Evolutionary conservation across 2,329 filamentous ascomycete species (phyloP), one percentile per base, ranked within the genome.

Genomic region (Cladorrhinum sp.): DNA sequence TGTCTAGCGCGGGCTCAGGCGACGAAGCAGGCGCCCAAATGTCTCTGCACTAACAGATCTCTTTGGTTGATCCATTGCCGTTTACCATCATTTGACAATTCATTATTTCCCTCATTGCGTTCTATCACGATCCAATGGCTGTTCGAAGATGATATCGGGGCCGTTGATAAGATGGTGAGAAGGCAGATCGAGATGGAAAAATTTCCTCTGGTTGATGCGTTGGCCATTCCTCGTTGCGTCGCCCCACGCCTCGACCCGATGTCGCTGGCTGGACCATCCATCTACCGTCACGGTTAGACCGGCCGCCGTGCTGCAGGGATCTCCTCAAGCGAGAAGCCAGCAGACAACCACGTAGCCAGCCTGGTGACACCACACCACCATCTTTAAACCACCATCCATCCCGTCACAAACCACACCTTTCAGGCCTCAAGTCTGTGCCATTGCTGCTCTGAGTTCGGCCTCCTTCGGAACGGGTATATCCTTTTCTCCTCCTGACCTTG

Each of bases 311-410:
- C 55, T 67, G 65, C 66, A 67, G 58, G 67, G 62, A 62, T 68
- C 64, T 61, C 65, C 60, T 62, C 62, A 66, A 66, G 64, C 71
- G 66, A 67, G 66, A 71, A 71, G 72, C 72, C 72, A 72, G 69
- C 71, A 71, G 73, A 65, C 67, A 73, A 70, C 72, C 73, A 75
- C 73, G 73, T 75, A 73, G 73, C 73, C 72, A 61, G 55, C 62
- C 56, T 52, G 53, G 53, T 59, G 58, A 58, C 61, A 63, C 58
- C 57, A 55, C 56, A 28, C 51, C 36, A 59, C 23, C 18, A 55
- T 36, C 39, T 57, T 48, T 63, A 62, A 60, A 65, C 62, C 63
- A 63, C 58, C 58, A 53, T 42, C 33, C 36, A 51, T 42, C 42
- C 48, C 55, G 48, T 18, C 18, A 46, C 42, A 18, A 21, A 8